Base-by-base conservation (phyloP, 1,139 yeast species). In the Geotrichum bryndzae region DNA sequence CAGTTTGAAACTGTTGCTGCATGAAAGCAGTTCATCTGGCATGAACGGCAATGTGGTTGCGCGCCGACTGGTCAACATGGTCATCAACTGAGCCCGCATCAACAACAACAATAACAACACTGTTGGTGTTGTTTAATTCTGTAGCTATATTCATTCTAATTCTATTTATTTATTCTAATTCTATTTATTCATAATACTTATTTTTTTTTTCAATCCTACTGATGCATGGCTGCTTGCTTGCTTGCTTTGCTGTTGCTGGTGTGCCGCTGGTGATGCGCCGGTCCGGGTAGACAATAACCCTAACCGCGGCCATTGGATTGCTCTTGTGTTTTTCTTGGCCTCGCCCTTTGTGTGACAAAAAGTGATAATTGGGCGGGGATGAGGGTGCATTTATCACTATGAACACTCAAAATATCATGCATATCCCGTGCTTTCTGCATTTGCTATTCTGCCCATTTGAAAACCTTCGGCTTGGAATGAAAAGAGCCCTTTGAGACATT, bases 1-100 rank as follows among this genome's bases (percentile, higher is more conserved):
- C 41, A 56, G 38, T 38, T 23, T 56, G 50, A 35, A 67, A 38
- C 51, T 65, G 22, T 60, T 62, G 53, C 57, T 66, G 41, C 56
- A 65, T 15, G 66, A 66, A 38, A 48, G 59, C 50, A 58, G 64
- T 8, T 62, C 64, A 18, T 51, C 61, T 27, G 61, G 60, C 25
- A 50, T 51, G 29, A 50, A 60, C 33, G 45, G 45, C 45, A 61
- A 60, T 51, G 57, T 54, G 5, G 56, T 66, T 52, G 59, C 64
- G 13, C 63, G 64, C 27, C 62, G 67, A 23, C 54, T 66, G 33
- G 62, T 66, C 53, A 62, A 62, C 58, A 62, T 66, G 65, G 60
- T 63, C 23, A 51, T 66, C 56, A 61, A 60, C 58, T 55, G 55
- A 56, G 60, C 58, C 5, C 45, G 45, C 45, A 6, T 18, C 45